Conservation (phyloP, 208 protist species). For the Crithidia acanthocephali region DNA sequence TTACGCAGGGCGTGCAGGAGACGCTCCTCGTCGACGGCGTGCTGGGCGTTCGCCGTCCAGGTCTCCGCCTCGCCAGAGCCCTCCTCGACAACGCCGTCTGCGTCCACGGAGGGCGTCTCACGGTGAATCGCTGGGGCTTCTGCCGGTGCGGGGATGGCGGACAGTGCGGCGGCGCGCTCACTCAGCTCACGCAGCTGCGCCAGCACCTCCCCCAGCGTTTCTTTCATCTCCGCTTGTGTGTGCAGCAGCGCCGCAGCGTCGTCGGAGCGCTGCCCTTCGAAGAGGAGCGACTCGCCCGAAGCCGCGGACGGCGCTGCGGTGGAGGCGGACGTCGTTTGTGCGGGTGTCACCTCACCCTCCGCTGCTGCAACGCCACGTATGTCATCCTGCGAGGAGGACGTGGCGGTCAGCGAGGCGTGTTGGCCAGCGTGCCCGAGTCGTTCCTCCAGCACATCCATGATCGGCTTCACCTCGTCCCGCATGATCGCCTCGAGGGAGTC, state of each 20-base stretch:
- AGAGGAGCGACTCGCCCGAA: neutral
- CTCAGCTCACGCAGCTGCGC: slow-evolving; percentile 25
- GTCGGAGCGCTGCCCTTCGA: neutral
- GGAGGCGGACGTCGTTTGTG: neutral
- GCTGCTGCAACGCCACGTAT: neutral
- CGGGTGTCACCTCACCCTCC: neutral
- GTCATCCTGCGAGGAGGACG: no score
- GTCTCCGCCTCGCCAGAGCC: neutral
- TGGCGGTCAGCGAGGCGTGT: neutral
- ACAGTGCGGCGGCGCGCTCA: slow-evolving; percentile 13
- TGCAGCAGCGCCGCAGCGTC: neutral
- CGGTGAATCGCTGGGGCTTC: neutral
- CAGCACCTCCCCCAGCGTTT: slow-evolving; percentile 11
- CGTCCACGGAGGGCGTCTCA: no score
- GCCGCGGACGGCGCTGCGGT: neutral
- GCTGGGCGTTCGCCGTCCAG: neutral
- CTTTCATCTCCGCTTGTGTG: slow-evolving; percentile 6
- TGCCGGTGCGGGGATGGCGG: neutral
- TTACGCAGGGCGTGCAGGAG: slow-evolving; percentile 21
- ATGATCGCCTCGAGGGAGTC: slow-evolving; percentile 55
- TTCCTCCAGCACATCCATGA: slow-evolving; percentile 52
- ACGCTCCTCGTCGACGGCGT: slow-evolving; percentile 15
- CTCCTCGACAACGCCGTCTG: no score
- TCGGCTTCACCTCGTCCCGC: slow-evolving; percentile 37
- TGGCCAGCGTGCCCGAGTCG: neutral